Percentiles rank a stretch among this genome's conserved stretches.
Conservation (phyloP, 2,329 filamentous ascomycete genomes). For the Arthrobotrys sphaeroides region DNA sequence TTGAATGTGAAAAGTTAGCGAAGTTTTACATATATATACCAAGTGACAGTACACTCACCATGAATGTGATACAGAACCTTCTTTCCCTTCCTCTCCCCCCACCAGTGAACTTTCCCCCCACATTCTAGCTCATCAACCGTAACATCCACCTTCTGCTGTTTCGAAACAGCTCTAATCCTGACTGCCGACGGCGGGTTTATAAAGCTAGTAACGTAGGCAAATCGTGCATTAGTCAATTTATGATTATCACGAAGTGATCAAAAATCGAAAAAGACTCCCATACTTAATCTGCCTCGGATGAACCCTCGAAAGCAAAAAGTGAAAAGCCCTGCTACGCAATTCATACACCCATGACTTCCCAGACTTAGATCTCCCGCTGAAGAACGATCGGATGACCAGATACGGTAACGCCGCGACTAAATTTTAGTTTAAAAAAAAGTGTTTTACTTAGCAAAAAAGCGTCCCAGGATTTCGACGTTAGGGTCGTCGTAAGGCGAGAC, state of each 20-base stretch:
- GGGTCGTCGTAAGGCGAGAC: too few species aligned
- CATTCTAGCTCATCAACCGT: slow-evolving; percentile 18
- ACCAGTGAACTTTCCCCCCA: slow-evolving; percentile 44
- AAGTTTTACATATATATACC: background rate
- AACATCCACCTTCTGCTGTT: background rate
- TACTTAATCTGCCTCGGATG: slow-evolving; percentile 39
- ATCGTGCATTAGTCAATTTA: background rate
- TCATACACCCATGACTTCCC: slow-evolving; percentile 44
- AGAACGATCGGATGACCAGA: slow-evolving; percentile 1
- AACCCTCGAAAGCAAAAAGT: slow-evolving; percentile 32
- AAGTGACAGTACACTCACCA: background rate
- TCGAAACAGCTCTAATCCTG: slow-evolving; percentile 4
- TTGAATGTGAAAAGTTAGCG: background rate
- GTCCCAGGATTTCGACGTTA: too few species aligned
- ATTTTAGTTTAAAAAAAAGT: background rate
- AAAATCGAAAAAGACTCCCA: too few species aligned
- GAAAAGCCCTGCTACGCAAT: slow-evolving; percentile 27
- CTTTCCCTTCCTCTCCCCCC: slow-evolving; percentile 31
- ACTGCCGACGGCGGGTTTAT: slow-evolving; percentile 7
- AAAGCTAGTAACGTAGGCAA: background rate
- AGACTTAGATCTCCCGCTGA: slow-evolving; percentile 15
- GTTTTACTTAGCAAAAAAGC: too few species aligned
- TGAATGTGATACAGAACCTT: slow-evolving; percentile 40
- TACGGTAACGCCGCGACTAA: slow-evolving; percentile 29
- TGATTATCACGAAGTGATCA: too few species aligned